Evolutionary conservation across 2,329 filamentous ascomycete genomes (phyloP), one percentile per base, ranked within the genome.

Genomic region (Teratosphaeria nubilosa): DNA sequence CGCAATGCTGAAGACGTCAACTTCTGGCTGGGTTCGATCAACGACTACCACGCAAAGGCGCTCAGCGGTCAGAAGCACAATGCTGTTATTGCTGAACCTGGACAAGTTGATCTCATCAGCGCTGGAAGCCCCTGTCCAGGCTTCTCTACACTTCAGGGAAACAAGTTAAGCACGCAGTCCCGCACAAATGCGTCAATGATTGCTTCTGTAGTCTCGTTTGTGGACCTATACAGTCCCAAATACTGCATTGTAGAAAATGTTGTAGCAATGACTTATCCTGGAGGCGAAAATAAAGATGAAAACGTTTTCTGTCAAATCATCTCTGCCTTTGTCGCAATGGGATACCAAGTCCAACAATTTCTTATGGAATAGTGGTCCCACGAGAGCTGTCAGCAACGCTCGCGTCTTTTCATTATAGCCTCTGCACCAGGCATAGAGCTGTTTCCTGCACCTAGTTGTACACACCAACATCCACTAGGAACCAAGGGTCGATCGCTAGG

Each of bases 181-280:
- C 72, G 84, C 5, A 82, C 83, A 59, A 90, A 94, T 66, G 86
- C 87, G 34, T 91, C 88, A 0, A 81, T 94, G 31, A 81, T 94
- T 0, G 88, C 87, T 0, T 87, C 87, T 0, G 89, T 92, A 41
- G 85, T 85, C 0, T 84, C 88, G 0, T 89, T 81, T 59, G 77
- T 92, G 1, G 89, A 95, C 62, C 73, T 90, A 0, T 91, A 89
- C 63, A 80, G 86, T 0, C 89, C 90, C 0, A 78, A 82, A n/a
- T 92, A 88, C 66, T 87, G 85, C 0, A 63, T 92, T 0, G 77
- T 95, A 0, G 90, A 95, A 69, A 95, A 95, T 63, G 90, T 95
- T 0, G 73, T 82, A 0, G 77, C 75, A 0, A 89, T 92, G 74
- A 80, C 87, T 0, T 78, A 74, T 53, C 54, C 53, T 13, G 56